These are phyloP conservation scores for Spirogloea muscicola DNA, from an alignment of 139 green algal genomes.

Conservation along the genomic window DNA sequence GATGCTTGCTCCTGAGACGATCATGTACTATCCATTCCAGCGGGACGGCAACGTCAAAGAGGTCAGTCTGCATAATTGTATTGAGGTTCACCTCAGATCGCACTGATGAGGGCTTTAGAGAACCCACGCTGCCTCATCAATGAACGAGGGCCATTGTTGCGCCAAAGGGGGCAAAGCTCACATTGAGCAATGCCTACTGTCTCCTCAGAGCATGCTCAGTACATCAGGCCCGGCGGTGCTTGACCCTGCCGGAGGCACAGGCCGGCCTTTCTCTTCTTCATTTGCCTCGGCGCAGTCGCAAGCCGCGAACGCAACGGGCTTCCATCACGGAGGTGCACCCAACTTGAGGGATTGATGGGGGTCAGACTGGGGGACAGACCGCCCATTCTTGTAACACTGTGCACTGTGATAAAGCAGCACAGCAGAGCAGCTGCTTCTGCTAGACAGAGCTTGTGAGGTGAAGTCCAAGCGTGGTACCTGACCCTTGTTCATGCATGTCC, in stretches of 20 bases:
- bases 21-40: slow-evolving; percentile 42
- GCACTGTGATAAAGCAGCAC: background rate
- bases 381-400: background rate
- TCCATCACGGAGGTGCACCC: slow-evolving; percentile 36
- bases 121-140: no score
- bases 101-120: no score
- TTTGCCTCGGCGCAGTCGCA: slow-evolving; percentile 34
- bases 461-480: slow-evolving; percentile 36
- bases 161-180: background rate
- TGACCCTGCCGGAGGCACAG: slow-evolving; percentile 31
- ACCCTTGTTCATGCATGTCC: no score
- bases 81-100: background rate
- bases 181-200: background rate
- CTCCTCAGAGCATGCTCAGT: slow-evolving; percentile 32
- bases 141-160: no score
- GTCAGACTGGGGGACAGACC: background rate
- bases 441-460: no score
- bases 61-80: slow-evolving; percentile 6
- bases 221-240: slow-evolving; percentile 32
- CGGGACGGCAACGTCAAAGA: slow-evolving; percentile 40
- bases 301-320: slow-evolving; percentile 24
- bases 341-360: background rate
- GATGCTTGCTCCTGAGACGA: slow-evolving; percentile 24
- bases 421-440: slow-evolving; percentile 24
- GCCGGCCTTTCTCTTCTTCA: slow-evolving; percentile 27